Evolutionary conservation across 2,329 filamentous ascomycete genomes (phyloP), one percentile per base, ranked within the genome.

Genomic region (Huntiella savannae): DNA sequence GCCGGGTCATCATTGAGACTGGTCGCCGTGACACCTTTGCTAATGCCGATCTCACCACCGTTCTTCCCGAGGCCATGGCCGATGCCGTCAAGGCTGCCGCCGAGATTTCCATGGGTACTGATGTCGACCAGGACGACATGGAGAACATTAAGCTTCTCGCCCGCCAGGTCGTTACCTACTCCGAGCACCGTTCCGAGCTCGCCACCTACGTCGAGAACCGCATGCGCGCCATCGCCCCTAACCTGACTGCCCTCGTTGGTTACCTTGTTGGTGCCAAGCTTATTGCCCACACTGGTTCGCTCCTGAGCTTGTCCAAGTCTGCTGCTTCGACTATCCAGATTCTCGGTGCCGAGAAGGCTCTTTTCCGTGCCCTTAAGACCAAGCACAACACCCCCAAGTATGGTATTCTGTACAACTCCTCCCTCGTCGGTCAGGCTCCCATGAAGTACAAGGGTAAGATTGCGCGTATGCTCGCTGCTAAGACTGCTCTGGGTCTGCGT

Each of bases 391-490:
- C 91, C 35, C 91, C 91, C 59, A 98, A 96, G 66, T 98, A 96
- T 58, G 91, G 91, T 73, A 73, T 93, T 53, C 84, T 92, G 61
- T 92, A 91, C 67, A 82, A 93, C 64, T 82, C 83, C 42, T 91
- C 84, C 22, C 75, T 98, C 40, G 92, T 98, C 53, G 92, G 91
- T 39, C 91, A 98, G 67, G 91, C 91, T 28, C 93, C 84, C 15
- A 91, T 91, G 57, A 88, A 85, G 70, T 96, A 96, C 71, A 98
- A 98, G 79, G 91, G 91, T 57, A 98, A 98, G 72, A 94, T 98
- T 59, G 91, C 91, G 37, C 84, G 91, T 73, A 86, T 94, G 70
- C 74, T 98, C 51, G 82, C 91, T 42, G 82, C 88, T 55, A 96
- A 96, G 71, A 79, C 88, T 40, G 85, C 91, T 19, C 75, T 98